Base-by-base conservation (phyloP, 2,329 filamentous ascomycete genomes). In the Aspergillus ochraceoroseus region DNA sequence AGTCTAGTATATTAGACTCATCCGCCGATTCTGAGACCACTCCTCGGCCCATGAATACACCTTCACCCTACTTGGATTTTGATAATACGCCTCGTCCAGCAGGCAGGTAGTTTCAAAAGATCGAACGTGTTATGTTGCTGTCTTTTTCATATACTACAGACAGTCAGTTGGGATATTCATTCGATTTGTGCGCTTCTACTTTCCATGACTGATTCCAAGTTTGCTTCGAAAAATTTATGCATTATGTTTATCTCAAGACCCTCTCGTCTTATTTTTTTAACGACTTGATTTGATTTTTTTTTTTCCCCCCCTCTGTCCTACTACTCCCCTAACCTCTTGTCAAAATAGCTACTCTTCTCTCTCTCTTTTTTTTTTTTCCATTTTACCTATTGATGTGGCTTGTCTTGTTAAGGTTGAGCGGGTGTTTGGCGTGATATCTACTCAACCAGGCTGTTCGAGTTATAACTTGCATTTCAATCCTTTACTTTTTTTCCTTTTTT, bases 21-120 rank as follows among this genome's bases (percentile, higher is more conserved):
- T 57, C 50, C 5, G 49, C 51, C 1, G 59, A 63, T 32, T 49
- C 60, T 5, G 59, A 63, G 34, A 56, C 59, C 9, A 63, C 61
- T 3, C 61, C 61, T 20, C 59, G 59, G 15, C 59, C 61, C 28
- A 34, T 55, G 18, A 57, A 62, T 40, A 54, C 52, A 2, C 59
- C 57, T 19, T 57, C 56, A 1, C 53, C 57, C 2, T 46, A 41
- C 19, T 40, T 52, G 11, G 57, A 59, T 28, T 27, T 49, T 2
- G 59, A 58, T 20, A 32, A 49, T 29, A 60, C 58, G 1, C 59
- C 58, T 39, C 52, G 56, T 26, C 49, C 51, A 12, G 31, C 46
- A 4, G 56, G 52, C 22, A 51, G 55, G 32, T 50, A 57, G 52
- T 43, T 39, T 15, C 17, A 33, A 34, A 17, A 11, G 41, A 35